Percentiles rank a stretch among this genome's conserved stretches.
These are phyloP conservation scores for Cutaneotrichosporon sp. DNA, from an alignment of 1,284 basidiomycete species.

Conservation along the genomic window DNA sequence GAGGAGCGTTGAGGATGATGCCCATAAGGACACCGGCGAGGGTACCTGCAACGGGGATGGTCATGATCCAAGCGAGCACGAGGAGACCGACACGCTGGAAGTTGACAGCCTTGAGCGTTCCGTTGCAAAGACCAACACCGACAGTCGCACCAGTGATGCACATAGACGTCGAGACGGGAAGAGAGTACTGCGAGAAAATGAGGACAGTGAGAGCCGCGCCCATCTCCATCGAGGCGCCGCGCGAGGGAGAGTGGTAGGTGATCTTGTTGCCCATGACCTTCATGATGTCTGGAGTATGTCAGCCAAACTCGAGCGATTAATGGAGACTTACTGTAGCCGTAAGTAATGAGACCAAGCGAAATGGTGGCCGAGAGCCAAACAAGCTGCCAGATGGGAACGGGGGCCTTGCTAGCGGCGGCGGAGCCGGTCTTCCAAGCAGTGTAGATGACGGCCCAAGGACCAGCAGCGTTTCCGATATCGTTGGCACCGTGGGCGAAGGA, in stretches of 20 bases:
- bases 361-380: conserved; percentile 45
- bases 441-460: conserved; percentile 50
- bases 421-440: conserved; percentile 44
- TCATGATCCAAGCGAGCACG: conserved; percentile 42
- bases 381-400: conserved; percentile 51
- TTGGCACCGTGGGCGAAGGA: conserved; percentile 51
- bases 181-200: conserved; percentile 49
- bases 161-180: conserved; percentile 51
- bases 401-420: conserved; percentile 38
- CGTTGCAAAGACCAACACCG: conserved; percentile 50
- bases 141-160: conserved; percentile 52
- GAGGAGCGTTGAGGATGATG: conserved; percentile 47
- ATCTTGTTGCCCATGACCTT: conserved; percentile 52
- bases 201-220: conserved; percentile 51
- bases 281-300: too few species aligned
- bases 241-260: conserved; percentile 51
- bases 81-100: conserved; percentile 36
- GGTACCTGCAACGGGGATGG: conserved; percentile 48
- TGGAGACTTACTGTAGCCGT: conserved; percentile 31
- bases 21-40: conserved; percentile 44
- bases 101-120: conserved; percentile 47
- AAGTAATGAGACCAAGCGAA: conserved; percentile 51
- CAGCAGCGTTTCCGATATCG: conserved; percentile 50
- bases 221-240: conserved; percentile 53
- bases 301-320: too few species aligned